These are phyloP conservation scores for Aspergillus sp. DNA, from an alignment of 2,329 filamentous ascomycete genomes.

Conservation along the genomic window DNA sequence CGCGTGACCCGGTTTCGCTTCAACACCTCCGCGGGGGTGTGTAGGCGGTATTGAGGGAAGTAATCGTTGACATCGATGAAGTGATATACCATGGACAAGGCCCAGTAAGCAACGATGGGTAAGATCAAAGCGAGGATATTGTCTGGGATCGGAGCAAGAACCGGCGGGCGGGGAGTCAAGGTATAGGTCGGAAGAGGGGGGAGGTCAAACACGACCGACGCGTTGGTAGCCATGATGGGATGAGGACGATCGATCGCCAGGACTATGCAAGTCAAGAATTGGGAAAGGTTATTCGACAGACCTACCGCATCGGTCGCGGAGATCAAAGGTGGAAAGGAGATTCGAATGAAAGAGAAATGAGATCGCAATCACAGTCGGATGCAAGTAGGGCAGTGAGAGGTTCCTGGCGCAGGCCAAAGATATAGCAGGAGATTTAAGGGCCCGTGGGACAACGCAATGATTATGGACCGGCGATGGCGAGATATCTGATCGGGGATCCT, in stretches of 20 bases:
- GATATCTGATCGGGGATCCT: conserved; percentile 10
- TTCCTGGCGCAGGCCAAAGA: not conserved
- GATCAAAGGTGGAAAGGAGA: not conserved
- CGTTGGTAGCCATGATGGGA: conserved; percentile 37
- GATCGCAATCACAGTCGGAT: not conserved
- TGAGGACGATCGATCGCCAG: conserved; percentile 11
- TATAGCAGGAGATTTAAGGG: conserved; percentile 7
- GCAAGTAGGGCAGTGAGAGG: not conserved
- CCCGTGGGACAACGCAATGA: not conserved
- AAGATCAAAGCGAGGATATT: conserved; percentile 73
- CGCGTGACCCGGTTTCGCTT: conserved; percentile 85
- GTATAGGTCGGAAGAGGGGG: conserved; percentile 85
- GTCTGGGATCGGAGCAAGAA: conserved; percentile 79
- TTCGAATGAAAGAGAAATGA: not conserved
- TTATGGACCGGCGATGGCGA: conserved; percentile 8
- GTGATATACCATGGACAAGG: conserved; percentile 82
- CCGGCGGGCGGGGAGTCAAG: conserved; percentile 67
- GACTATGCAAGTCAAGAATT: conserved; percentile 5
- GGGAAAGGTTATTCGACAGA: conserved; percentile 1
- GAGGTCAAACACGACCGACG: conserved; percentile 55
- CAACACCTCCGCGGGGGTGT: conserved; percentile 88
- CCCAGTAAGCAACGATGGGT: conserved; percentile 87
- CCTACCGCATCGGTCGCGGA: conserved; percentile 12
- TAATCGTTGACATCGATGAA: conserved; percentile 80
- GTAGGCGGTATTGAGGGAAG: conserved; percentile 87